Evolutionary conservation across 129 eudicot species (phyloP).

Genomic region (Silybum marianum): DNA sequence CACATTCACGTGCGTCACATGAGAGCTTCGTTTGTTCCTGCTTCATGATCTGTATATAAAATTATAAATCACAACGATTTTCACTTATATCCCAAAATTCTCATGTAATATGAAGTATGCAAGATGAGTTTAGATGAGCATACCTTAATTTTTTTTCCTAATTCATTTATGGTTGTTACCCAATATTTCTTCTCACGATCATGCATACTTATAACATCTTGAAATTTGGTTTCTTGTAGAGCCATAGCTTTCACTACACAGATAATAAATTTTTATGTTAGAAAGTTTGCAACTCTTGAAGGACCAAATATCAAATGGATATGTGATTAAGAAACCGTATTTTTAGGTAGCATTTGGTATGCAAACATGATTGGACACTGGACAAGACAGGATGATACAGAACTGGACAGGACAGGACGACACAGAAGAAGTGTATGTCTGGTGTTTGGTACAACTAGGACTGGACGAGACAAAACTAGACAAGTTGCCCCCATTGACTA

Average conservation of each 20-base stretch:
- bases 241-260: slow-evolving; percentile 32
- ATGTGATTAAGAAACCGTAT: not conserved
- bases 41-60: slow-evolving; percentile 39
- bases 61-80: not conserved
- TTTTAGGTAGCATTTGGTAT: too few relatives aligned
- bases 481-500: too few relatives aligned
- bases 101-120: not conserved
- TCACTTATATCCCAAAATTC: not conserved
- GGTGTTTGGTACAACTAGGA: too few relatives aligned
- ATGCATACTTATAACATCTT: slow-evolving; percentile 21
- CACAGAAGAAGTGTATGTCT: too few relatives aligned
- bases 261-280: not conserved
- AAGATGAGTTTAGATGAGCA: not conserved
- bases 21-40: slow-evolving; percentile 45
- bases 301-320: not conserved
- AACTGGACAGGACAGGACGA: too few relatives aligned
- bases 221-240: slow-evolving; percentile 35
- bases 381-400: too few relatives aligned
- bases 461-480: too few relatives aligned
- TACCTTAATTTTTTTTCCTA: slow-evolving; percentile 40
- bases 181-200: slow-evolving; percentile 37
- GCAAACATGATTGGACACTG: too few relatives aligned
- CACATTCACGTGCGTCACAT: slow-evolving; percentile 40
- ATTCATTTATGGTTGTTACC: slow-evolving; percentile 35
- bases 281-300: not conserved